Evolutionary conservation across 2,329 filamentous ascomycete species (phyloP).

Genomic region (Aureobasidium vineae): DNA sequence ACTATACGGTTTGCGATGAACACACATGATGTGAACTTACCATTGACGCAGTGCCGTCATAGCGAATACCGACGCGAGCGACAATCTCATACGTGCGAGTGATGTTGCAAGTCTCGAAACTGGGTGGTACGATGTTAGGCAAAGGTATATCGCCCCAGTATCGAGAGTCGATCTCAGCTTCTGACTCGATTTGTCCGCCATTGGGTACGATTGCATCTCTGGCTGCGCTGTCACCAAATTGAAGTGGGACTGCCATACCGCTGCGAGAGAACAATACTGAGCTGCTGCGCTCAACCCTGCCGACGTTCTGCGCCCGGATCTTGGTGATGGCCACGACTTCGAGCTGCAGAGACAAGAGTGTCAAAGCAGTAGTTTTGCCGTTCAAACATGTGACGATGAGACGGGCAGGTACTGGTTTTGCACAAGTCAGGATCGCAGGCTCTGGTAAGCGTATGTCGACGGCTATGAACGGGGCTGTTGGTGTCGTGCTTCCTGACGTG

Average conservation of each 20-base stretch:
- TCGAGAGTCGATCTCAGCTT: constrained; percentile 51
- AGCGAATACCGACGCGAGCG: constrained; percentile 72
- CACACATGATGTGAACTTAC: background rate
- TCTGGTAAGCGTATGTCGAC: constrained; percentile 84
- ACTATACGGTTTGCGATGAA: background rate
- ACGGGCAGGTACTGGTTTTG: constrained; percentile 76
- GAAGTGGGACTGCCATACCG: constrained; percentile 15
- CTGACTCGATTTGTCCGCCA: constrained; percentile 20
- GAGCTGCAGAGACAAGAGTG: constrained; percentile 75
- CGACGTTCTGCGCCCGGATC: constrained; percentile 73
- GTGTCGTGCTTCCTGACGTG: constrained; percentile 8
- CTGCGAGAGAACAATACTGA: constrained; percentile 70
- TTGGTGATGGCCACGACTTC: constrained; percentile 76
- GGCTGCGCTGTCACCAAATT: background rate
- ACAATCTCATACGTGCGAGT: constrained; percentile 79
- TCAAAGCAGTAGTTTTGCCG: constrained; percentile 66
- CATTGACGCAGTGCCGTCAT: constrained; percentile 45
- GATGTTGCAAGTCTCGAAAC: constrained; percentile 87
- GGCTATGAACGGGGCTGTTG: constrained; percentile 57
- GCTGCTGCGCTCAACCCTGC: constrained; percentile 65
- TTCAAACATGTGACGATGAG: constrained; percentile 75
- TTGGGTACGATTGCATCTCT: background rate
- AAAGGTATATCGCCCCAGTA: constrained; percentile 71
- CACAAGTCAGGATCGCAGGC: constrained; percentile 85
- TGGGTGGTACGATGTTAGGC: constrained; percentile 82